Evolutionary conservation across 2,329 filamentous ascomycete genomes (phyloP), one percentile per base, ranked within the genome.

Genomic region (Alternaria sp.): DNA sequence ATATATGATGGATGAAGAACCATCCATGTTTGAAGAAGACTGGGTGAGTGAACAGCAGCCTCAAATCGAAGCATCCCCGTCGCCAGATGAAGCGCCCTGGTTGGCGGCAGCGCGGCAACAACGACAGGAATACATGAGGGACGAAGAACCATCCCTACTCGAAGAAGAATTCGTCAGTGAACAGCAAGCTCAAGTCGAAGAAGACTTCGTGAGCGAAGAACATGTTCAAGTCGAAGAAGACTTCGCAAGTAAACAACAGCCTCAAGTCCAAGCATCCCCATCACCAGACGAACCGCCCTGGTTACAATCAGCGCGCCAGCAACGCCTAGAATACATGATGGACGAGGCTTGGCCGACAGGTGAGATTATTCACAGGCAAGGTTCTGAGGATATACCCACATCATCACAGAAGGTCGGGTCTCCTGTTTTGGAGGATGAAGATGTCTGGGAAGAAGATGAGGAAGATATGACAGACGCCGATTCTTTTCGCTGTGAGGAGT

Each of bases 401-500:
- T 44, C 61, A 15, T 76, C 72, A 2, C 76, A 77, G 57, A 64
- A 74, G 40, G 55, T 28, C 7, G 50, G 67, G 5, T 60, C 59
- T 19, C 65, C 57, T 6, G 65, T 68, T n/a, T n/a, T n/a, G 32
- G 28, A 30, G 26, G 26, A 28, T 28, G 69, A 40, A 1, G 36
- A 75, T 30, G 26, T 49, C 1, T 77, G 71, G 70, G 68, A 73
- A n/a, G 75, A 71, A 51, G 78, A 79, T 12, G 78, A 79, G 6
- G 75, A 76, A 15, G 76, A 77, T 10, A 74, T 76, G 54, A 57
- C 72, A 13, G 74, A 72, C 45, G 67, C 51, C 17, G 74, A 75
- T 12, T 69, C 75, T 26, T 82, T 80, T 61, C 68, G 69, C 21
- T 87, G 84, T 77, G 80, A 80, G 3, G 68, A 81, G 10, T 90